A percentile compares a stretch with the other conserved stretches of the same genome.
phyloP scores from a whole-genome alignment of 805 yeast species.

The Kodamaea neixiangensis region DNA sequence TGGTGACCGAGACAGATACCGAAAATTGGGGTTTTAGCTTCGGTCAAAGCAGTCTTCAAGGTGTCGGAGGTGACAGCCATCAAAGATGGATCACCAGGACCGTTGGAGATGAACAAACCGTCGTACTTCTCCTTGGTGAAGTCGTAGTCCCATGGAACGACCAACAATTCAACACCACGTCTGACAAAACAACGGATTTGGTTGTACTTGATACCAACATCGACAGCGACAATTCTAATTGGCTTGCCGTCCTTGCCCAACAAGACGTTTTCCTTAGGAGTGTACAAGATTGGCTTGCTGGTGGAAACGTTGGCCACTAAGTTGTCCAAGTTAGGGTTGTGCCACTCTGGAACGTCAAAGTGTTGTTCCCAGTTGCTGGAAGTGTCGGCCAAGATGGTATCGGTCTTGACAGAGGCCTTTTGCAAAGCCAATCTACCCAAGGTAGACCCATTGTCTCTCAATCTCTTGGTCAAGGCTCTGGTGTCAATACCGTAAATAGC shows the following conservation, averaged over 20 bases:
- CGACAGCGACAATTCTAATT: conserved; percentile 84
- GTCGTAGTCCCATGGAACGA: conserved; percentile 95
- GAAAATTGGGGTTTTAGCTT: conserved; percentile 82
- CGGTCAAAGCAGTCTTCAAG: conserved; percentile 56
- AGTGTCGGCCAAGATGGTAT: conserved; percentile 32
- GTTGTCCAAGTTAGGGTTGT: conserved; percentile 88
- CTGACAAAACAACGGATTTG: conserved; percentile 95
- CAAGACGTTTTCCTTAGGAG: conserved; percentile 62
- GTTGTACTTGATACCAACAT: conserved; percentile 97
- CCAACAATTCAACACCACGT: conserved; percentile 94
- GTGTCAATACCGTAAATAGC: conserved; percentile 98
- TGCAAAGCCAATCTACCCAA: conserved; percentile 83
- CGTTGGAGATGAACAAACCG: conserved; percentile 94
- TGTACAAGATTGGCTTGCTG: conserved; percentile 71
- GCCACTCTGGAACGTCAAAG: conserved; percentile 83
- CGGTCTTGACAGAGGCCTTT: conserved; percentile 33
- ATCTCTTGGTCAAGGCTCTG: conserved; percentile 87
- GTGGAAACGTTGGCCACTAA: conserved; percentile 90
- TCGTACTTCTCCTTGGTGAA: conserved; percentile 80
- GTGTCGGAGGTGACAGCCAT: conserved; percentile 67
- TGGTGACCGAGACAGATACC: conserved; percentile 99
- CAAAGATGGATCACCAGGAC: conserved; percentile 98
- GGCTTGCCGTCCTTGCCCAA: conserved; percentile 69
- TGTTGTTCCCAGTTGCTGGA: conserved; percentile 54
- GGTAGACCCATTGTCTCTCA: conserved; percentile 91